Evolutionary conservation across 345 rosid genomes (phyloP), one percentile per base, ranked within the genome.

Genomic region (Salix dunnii): DNA sequence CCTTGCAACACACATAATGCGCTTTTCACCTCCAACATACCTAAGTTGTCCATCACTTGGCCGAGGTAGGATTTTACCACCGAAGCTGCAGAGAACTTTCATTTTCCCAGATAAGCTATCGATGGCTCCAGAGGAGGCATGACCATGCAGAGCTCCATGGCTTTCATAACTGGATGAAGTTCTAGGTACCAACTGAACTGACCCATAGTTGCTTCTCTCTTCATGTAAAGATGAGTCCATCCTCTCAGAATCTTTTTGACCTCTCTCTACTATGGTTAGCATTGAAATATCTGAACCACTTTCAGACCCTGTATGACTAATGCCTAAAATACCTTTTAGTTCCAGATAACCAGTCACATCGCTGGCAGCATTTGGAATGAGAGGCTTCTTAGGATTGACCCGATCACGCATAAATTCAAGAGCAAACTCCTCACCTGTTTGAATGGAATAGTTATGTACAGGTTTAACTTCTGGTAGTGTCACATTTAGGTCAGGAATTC

Each of bases 371-470:
- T 78, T 87, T 60, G 84, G 83, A 67, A 83, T 74, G 1, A 80
- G 79, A 77, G 89, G 85, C 76, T 78, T 88, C 83, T 76, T 83
- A 74, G 92, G 86, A 79, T 78, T 82, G 23, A 89, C 89, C 66
- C 94, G 88, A 71, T 92, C 98, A 65, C 89, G 92, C 93, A 92
- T 88, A 80, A 94, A 94, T 82, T 90, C 98, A 61, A 94, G 88
- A 82, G 97, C 85, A 71, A 94, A 94, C 81, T 94, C 98, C 85
- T 94, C 98, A 11, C 98, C 98, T 36, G 97, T 94, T 77, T 88
- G 94, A 76, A 92, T 89, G 70, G 98, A 94, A 85, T 63, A 92
- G 84, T 91, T 89, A 81, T 48, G 94, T 38, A 87, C 95, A 3
- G 93, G 88, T 80, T 88, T 91, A 75, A 81, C 91, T 85, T 87